Evolutionary conservation across 2,329 filamentous ascomycete genomes (phyloP), one percentile per base, ranked within the genome.

Genomic region (Xylaria sp.): DNA sequence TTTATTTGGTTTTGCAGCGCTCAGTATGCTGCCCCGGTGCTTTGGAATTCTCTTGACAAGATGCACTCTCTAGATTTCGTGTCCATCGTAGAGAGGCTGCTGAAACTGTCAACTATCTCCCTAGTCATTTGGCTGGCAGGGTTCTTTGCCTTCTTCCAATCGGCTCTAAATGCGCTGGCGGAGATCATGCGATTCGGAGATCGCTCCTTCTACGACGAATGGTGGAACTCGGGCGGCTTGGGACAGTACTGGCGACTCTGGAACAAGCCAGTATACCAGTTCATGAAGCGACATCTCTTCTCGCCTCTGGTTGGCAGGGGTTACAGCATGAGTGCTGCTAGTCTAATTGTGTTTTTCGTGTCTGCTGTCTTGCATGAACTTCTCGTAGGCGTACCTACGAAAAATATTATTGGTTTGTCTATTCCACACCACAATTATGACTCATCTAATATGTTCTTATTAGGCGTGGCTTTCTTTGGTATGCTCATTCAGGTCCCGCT

Each of bases 181-280:
- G 95, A 99, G 76, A 81, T 98, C 12, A 90, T 92, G 81, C 85
- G 86, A 45, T 99, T 99, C 72, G 95, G 90, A 17, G 95, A 99
- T 75, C 87, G 95, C 31, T 91, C 94, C 55, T 99, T 99, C 77
- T 99, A 99, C 77, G 90, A 92, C 38, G 93, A 97, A 73, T 99
- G 95, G 95, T 99, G 95, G 95, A 99, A 99, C 74, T 92, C 89
- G 67, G 88, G 89, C 57, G 93, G 89, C 68, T 82, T 98, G 6
- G 92, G 94, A 35, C 85, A 85, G 4, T 99, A 99, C 80, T 97
- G 94, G 94, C 88, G 94, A 21, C 91, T 90, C 0, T 99, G 95
- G 95, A 99, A 99, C 79, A 96, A 96, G 75, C 95, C 95, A 0
- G 94, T 99, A 5, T 96, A 96, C 73, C 89, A 93, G 61, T 99